These are phyloP conservation scores for Nakaseomyces delphensis DNA, from an alignment of 1,139 yeast genomes.

Conservation along the genomic window DNA sequence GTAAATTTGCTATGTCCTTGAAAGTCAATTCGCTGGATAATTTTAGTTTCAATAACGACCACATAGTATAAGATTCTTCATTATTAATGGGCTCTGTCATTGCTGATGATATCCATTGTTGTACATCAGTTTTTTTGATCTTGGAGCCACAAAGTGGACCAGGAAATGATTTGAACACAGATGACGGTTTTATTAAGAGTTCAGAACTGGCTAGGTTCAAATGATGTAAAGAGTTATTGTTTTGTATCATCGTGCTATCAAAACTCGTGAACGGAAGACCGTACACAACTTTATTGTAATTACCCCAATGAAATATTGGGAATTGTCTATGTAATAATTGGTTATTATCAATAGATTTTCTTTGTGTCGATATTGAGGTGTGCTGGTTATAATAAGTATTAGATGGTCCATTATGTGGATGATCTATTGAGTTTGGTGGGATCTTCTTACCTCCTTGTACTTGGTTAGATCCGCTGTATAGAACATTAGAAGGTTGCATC, in stretches of 20 bases:
- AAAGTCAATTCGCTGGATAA: conserved; percentile 16
- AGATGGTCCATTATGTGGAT: not conserved
- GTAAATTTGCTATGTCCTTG: conserved; percentile 21
- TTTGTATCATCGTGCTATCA: conserved; percentile 14
- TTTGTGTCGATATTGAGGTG: not conserved
- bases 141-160: conserved; percentile 27
- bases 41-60: conserved; percentile 21
- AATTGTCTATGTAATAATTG: conserved; percentile 49
- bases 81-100: conserved; percentile 10
- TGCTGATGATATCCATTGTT: conserved; percentile 25
- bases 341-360: conserved; percentile 15
- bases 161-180: conserved; percentile 32
- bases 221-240: conserved; percentile 17
- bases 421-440: not conserved
- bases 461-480: not conserved
- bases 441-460: not conserved
- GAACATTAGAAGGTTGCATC: not conserved
- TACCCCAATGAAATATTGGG: conserved; percentile 71
- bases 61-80: conserved; percentile 14
- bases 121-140: conserved; percentile 24
- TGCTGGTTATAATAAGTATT: not conserved
- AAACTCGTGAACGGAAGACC: conserved; percentile 35
- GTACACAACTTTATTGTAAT: conserved; percentile 38
- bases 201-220: conserved; percentile 33
- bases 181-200: conserved; percentile 27